Evolutionary conservation across 2,329 filamentous ascomycete genomes (phyloP).

Genomic region (Claviceps cyperi): DNA sequence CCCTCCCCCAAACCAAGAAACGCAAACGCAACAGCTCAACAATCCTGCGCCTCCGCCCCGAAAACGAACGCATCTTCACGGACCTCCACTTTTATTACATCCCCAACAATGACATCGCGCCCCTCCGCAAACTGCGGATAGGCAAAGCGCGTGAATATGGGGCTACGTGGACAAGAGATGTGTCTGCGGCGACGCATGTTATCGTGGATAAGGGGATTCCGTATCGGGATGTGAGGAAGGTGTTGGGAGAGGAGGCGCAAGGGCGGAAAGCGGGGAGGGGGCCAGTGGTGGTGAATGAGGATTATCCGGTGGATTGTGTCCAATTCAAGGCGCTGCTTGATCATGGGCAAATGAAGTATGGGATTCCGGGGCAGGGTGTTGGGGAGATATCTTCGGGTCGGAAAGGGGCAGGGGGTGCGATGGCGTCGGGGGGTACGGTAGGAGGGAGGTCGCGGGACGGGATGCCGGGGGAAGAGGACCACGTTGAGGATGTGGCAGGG

Average conservation of each 20-base stretch:
- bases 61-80: slow-evolving; percentile 43
- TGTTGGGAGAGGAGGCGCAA: slow-evolving; percentile 14
- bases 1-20: slow-evolving; percentile 19
- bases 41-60: slow-evolving; percentile 30
- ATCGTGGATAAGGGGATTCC: slow-evolving; percentile 58
- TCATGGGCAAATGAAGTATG: slow-evolving; percentile 43
- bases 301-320: slow-evolving; percentile 56
- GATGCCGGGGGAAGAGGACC: slow-evolving; percentile 23
- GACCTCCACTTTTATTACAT: slow-evolving; percentile 60
- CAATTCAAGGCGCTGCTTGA: slow-evolving; percentile 43
- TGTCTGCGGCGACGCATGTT: slow-evolving; percentile 55
- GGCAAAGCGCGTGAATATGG: slow-evolving; percentile 62
- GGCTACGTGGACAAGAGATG: slow-evolving; percentile 51
- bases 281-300: slow-evolving; percentile 46
- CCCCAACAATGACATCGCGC: slow-evolving; percentile 62
- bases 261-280: not conserved
- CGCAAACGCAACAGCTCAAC: slow-evolving; percentile 26
- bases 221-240: slow-evolving; percentile 47
- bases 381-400: not conserved
- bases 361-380: slow-evolving; percentile 33
- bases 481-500: slow-evolving; percentile 24
- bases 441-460: not conserved
- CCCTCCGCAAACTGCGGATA: slow-evolving; percentile 55
- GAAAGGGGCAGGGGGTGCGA: not conserved
- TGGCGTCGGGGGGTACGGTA: not conserved